phyloP scores from a whole-genome alignment of 768 basidiomycete species.

The Leucosporidium creatinivorum region DNA sequence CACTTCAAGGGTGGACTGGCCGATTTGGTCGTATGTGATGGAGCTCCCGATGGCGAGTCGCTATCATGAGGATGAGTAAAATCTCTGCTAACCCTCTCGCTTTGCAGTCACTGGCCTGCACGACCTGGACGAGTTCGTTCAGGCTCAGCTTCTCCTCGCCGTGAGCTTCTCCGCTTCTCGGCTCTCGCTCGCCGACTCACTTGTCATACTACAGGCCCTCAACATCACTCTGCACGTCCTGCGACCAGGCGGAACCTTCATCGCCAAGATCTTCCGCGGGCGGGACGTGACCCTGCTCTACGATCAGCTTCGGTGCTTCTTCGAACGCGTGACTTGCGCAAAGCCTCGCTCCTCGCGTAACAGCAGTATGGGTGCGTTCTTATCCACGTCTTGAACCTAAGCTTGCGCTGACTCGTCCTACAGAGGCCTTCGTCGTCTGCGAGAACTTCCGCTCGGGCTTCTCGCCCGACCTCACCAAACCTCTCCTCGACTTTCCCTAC shows the following conservation, averaged over 20 bases:
- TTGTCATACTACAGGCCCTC: slow-evolving; percentile 38
- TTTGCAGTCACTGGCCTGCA: slow-evolving; percentile 46
- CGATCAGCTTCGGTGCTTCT: slow-evolving; percentile 45
- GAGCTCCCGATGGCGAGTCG: slow-evolving; percentile 47
- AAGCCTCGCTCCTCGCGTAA: slow-evolving; percentile 46
- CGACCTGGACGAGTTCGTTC: slow-evolving; percentile 48
- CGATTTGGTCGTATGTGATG: slow-evolving; percentile 48
- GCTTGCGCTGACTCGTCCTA: background rate
- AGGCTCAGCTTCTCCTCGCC: slow-evolving; percentile 46
- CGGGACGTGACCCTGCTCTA: slow-evolving; percentile 41
- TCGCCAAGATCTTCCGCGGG: slow-evolving; percentile 47
- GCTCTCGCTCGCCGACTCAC: background rate
- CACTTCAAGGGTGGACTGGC: slow-evolving; percentile 44
- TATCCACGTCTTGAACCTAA: too few relatives aligned
- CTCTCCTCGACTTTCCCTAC: slow-evolving; percentile 34
- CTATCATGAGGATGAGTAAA: slow-evolving; percentile 38
- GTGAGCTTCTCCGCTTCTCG: slow-evolving; percentile 32
- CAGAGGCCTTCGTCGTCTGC: slow-evolving; percentile 47
- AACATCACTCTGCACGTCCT: slow-evolving; percentile 46
- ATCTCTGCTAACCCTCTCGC: background rate
- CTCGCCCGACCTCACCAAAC: slow-evolving; percentile 32
- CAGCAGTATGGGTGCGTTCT: slow-evolving; percentile 44
- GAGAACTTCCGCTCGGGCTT: slow-evolving; percentile 41
- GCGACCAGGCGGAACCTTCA: slow-evolving; percentile 43
- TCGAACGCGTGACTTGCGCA: slow-evolving; percentile 44